Base-by-base conservation (phyloP, 257 asterid genomes). In the Solanum gracilifrons region DNA sequence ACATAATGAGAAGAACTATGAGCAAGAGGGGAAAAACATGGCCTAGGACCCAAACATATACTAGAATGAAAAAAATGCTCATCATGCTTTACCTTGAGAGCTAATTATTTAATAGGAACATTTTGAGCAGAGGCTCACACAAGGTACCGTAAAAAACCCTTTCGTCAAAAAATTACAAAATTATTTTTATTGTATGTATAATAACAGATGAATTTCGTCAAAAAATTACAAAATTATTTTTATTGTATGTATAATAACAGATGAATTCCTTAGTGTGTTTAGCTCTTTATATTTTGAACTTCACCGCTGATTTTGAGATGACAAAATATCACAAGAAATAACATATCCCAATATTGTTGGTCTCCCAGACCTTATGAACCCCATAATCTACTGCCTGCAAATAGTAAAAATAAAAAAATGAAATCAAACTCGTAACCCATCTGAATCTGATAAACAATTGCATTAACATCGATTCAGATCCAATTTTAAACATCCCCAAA, bases 301-400 rank as follows among this genome's bases (percentile, higher is more conserved):
- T 46, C 55, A 46, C 18, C 20, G 16, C 58, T 46, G 58, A 46
- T 13, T 46, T 13, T 13, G 58, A 46, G 51, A 43, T 12, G 0
- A 48, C 60, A 48, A 48, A 15, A 5, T 48, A 48, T 48, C 8
- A 48, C 60, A 76, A 82, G 8, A 87, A 33, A 31, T 69, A 25
- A 16, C 82, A 37, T 89, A 91, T 92, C 92, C 93, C 93, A 76
- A 91, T 68, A 72, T 91, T 91, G 75, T 91, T 89, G 29, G 73
- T 71, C 86, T 91, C 92, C 91, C 90, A 91, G 25, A 91, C 82
- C 80, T 46, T 91, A 25, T 85, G 90, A 79, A 91, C 93, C 29
- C 93, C 92, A 37, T 91, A 89, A 68, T 91, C 93, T 86, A 91
- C 93, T 55, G 89, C 92, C 93, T 91, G 93, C 86, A 89, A 72